Evolutionary conservation across 345 rosid species (phyloP).

Genomic region (Angophora floribunda): DNA sequence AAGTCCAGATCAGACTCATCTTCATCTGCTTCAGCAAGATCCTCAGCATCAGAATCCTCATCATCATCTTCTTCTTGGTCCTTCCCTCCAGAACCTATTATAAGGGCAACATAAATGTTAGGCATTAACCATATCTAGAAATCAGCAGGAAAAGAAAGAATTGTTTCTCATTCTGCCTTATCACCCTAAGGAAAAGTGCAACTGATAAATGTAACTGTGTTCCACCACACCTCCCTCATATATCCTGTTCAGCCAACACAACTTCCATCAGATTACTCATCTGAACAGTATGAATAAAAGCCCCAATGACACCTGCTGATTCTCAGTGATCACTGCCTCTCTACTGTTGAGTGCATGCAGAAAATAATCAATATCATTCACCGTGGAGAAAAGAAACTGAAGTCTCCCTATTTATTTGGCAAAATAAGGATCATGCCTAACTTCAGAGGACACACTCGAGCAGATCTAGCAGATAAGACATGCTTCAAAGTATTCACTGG

Average conservation of each 20-base stretch:
- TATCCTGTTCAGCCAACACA: background rate
- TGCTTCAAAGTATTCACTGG: background rate
- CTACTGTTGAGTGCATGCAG: background rate
- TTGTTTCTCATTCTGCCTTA: background rate
- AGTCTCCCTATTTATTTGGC: background rate
- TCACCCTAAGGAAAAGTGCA: background rate
- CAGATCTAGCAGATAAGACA: background rate
- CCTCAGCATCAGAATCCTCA: constrained; percentile 48
- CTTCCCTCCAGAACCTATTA: constrained; percentile 28
- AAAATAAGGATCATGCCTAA: background rate
- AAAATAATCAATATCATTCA: background rate
- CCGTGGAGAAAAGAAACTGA: background rate
- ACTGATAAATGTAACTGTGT: background rate
- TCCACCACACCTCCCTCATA: background rate
- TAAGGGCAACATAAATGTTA: background rate
- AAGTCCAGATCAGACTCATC: constrained; percentile 90
- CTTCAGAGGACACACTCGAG: background rate
- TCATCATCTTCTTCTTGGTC: constrained; percentile 46
- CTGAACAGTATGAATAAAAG: background rate
- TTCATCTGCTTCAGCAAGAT: constrained; percentile 65
- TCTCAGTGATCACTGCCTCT: background rate
- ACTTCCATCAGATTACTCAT: background rate
- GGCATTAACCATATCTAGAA: background rate
- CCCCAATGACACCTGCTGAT: background rate
- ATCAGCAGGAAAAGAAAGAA: background rate